Conservation (phyloP, 148 eudicot genomes). For the Silene uniflora region DNA sequence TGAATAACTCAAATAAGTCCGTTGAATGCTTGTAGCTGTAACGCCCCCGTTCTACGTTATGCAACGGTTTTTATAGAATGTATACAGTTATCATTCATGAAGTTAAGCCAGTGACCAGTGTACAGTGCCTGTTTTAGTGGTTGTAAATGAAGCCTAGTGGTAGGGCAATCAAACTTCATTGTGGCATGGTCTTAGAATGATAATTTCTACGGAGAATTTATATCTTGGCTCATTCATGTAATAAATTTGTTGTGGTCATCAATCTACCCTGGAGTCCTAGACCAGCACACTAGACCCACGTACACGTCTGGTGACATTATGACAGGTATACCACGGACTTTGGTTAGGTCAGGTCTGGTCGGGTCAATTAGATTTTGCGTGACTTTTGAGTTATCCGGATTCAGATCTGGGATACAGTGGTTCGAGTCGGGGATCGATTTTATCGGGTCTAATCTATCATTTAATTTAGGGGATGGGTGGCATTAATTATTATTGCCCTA, state of each 20-base stretch:
- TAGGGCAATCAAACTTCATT: slow-evolving; percentile 5
- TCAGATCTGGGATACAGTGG: neutral
- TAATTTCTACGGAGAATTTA: neutral
- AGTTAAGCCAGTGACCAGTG: too few relatives aligned
- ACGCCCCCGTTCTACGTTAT: too few relatives aligned
- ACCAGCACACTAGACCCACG: neutral
- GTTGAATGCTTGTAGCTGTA: too few relatives aligned
- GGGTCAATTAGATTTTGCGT: neutral
- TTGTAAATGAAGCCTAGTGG: neutral
- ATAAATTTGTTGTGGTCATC: neutral
- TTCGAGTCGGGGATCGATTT: neutral
- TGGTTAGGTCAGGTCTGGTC: too few relatives aligned
- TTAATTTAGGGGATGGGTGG: neutral
- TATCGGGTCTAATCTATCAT: neutral
- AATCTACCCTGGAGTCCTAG: neutral
- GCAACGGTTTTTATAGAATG: too few relatives aligned
- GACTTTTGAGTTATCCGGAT: neutral
- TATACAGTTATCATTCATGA: too few relatives aligned
- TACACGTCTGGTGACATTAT: too few relatives aligned
- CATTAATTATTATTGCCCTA: neutral
- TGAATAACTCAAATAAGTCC: too few relatives aligned
- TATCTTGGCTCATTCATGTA: neutral
- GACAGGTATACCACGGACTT: too few relatives aligned
- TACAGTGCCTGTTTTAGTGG: neutral
- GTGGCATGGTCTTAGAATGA: too few relatives aligned